Evolutionary conservation across 2,329 filamentous ascomycete genomes (phyloP), one percentile per base, ranked within the genome.

Genomic region (Xylariaceae sp.): DNA sequence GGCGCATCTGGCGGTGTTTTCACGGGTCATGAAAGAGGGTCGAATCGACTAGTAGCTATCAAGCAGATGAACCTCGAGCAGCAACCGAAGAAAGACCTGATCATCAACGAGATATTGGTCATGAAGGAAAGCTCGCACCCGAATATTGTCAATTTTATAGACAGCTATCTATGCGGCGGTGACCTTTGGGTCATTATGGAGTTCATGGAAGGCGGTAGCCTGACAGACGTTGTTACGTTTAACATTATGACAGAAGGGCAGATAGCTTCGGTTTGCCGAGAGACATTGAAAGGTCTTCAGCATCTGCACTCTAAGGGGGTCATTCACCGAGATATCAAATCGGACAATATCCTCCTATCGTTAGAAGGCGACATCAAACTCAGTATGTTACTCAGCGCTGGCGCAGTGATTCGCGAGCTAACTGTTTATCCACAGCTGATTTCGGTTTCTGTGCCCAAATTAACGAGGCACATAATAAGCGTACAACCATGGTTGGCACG

Each of bases 141-240:
- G 68, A 98, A 98, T 72, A 96, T 99, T 75, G 95, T 99, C 76
- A 99, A 99, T 75, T 99, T 98, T 75, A 93, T 98, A 77, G 95
- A 98, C 78, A 97, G 93, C 73, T 98, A 93, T 73, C 81, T 99
- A 10, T 89, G 93, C 55, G 84, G 86, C 12, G 90, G 93, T 43
- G 95, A 98, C 73, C 79, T 99, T 26, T 99, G 95, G 95, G 95
- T 99, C 1, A 91, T 98, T 32, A 99, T 99, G 95, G 95, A 99
- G 76, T 99, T 93, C 70, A 99, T 99, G 95, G 93, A 99, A 74
- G 95, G 95, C 57, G 95, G 95, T 61, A 97, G 92, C 75, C 79
- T 99, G 72, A 99, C 95, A 10, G 95, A 99, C 74, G 95, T 99
- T 51, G 95, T 99, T 54, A 99, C 95, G 2, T 98, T 96, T 77